These are phyloP conservation scores for Phylloporus arenicola DNA, from an alignment of 768 basidiomycete genomes.

Conservation along the genomic window DNA sequence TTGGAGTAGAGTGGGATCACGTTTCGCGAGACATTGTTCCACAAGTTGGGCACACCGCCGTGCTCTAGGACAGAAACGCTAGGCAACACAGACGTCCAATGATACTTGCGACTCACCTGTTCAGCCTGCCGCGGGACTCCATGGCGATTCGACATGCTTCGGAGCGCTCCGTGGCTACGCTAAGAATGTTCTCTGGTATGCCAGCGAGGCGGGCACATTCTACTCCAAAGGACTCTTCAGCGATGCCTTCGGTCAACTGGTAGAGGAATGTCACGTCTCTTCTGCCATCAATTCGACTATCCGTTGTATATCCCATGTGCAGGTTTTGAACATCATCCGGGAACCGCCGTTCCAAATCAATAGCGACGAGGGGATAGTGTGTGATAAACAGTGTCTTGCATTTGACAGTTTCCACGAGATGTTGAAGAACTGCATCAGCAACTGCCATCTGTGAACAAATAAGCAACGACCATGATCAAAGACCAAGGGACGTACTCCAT, in stretches of 20 bases:
- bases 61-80: constrained; percentile 12
- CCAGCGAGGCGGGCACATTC: constrained; percentile 90
- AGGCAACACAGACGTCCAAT: not conserved
- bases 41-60: constrained; percentile 27
- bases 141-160: constrained; percentile 50
- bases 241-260: constrained; percentile 62
- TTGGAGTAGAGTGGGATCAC: constrained; percentile 16
- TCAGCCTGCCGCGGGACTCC: constrained; percentile 43
- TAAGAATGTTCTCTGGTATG: constrained; percentile 65
- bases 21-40: constrained; percentile 21
- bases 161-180: constrained; percentile 52
- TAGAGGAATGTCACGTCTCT: constrained; percentile 88
- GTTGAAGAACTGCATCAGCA: constrained; percentile 72
- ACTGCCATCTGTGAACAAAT: constrained; percentile 65
- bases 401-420: constrained; percentile 52
- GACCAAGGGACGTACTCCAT: constrained; percentile 52
- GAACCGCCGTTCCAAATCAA: constrained; percentile 54
- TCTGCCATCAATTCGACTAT: constrained; percentile 62
- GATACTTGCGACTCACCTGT: constrained; percentile 36
- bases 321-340: constrained; percentile 63
- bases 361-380: constrained; percentile 85
- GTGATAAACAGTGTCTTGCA: constrained; percentile 90
- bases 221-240: constrained; percentile 83
- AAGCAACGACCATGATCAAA: not conserved
- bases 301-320: constrained; percentile 82